phyloP scores from a whole-genome alignment of 1,284 basidiomycete species.

The Trametes polyzona region DNA sequence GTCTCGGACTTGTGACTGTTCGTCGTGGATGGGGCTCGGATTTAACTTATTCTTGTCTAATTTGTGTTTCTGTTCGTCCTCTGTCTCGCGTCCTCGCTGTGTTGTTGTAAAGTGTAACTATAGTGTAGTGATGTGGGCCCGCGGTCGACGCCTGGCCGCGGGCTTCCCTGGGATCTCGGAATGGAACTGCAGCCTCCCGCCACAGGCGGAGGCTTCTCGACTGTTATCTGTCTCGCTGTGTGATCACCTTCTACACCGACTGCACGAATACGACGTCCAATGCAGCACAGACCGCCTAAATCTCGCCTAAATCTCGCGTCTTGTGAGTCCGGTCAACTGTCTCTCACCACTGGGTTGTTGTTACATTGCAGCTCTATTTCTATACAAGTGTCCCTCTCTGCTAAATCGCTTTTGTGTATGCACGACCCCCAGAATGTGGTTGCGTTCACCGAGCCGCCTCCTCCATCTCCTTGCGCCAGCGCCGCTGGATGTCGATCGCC shows the following conservation, averaged over 20 bases:
- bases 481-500: conserved; percentile 84
- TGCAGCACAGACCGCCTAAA: too few species aligned
- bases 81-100: neutral
- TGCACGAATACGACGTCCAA: neutral
- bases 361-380: conserved; percentile 6
- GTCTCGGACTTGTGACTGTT: too few species aligned
- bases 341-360: conserved; percentile 1
- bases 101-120: neutral
- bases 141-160: neutral
- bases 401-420: neutral
- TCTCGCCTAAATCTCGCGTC: too few species aligned
- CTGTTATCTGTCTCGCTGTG: neutral
- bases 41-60: neutral
- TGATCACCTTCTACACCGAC: neutral
- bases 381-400: conserved; percentile 7
- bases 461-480: conserved; percentile 78
- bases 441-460: conserved; percentile 45
- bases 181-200: conserved; percentile 7
- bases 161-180: neutral
- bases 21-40: neutral
- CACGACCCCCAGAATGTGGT: neutral
- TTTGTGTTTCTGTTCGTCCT: neutral
- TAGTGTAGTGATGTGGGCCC: neutral
- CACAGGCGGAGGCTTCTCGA: conserved; percentile 3
- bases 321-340: too few species aligned